Conservation (phyloP, 331 rosid genomes). For the Rhamnella rubrinervis region DNA sequence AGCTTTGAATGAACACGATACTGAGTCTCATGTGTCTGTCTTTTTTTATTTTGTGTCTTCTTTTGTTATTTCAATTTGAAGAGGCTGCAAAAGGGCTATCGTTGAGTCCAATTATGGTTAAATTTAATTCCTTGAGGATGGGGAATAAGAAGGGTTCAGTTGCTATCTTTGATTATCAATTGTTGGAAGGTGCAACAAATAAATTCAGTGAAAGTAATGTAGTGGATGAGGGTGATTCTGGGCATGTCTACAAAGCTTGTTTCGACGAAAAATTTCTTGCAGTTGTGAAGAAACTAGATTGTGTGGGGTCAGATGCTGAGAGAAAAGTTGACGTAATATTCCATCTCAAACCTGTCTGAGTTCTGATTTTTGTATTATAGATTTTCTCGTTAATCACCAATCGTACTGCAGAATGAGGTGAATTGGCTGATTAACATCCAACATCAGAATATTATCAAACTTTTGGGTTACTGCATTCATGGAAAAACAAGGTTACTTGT, state of each 20-base stretch:
- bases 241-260: constrained; percentile 56
- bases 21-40: constrained; percentile 1
- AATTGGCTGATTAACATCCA: constrained; percentile 75
- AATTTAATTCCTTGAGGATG: constrained; percentile 57
- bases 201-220: constrained; percentile 57
- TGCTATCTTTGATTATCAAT: constrained; percentile 62
- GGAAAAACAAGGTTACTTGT: constrained; percentile 77
- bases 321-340: constrained; percentile 69
- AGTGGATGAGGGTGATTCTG: constrained; percentile 57
- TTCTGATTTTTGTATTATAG: not conserved
- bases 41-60: not conserved
- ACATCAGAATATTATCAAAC: constrained; percentile 79
- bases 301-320: constrained; percentile 43
- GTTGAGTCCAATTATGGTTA: constrained; percentile 40
- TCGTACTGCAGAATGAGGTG: constrained; percentile 75
- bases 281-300: constrained; percentile 65
- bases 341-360: constrained; percentile 7
- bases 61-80: constrained; percentile 29
- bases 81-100: constrained; percentile 55
- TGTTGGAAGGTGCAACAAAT: constrained; percentile 74
- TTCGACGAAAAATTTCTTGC: constrained; percentile 67
- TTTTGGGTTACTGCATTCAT: constrained; percentile 75
- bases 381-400: constrained; percentile 24
- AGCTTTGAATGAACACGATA: not conserved
- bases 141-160: constrained; percentile 58